Conservation (phyloP, 2,329 filamentous ascomycete genomes). For the Aspergillus piperis region DNA sequence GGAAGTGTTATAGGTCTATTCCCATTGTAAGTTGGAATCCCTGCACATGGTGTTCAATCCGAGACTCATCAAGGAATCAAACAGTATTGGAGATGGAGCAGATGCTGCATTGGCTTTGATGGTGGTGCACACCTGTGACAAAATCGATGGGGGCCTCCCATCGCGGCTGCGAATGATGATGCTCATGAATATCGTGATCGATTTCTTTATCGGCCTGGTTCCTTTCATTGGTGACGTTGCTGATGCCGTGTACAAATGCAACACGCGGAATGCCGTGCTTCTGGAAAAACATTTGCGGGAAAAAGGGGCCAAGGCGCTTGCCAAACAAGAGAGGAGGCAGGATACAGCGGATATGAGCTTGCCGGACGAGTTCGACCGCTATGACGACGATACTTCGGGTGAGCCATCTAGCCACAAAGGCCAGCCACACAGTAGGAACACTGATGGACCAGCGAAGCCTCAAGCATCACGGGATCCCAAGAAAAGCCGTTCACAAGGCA, state of each 20-base stretch:
- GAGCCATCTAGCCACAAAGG: constrained; percentile 18
- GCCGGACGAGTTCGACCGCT: constrained; percentile 41
- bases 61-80: neutral
- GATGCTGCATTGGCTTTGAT: constrained; percentile 74
- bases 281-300: constrained; percentile 48
- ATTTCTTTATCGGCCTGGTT: constrained; percentile 52
- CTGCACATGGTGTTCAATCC: neutral
- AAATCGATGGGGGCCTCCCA: constrained; percentile 73
- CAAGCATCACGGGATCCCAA: constrained; percentile 27
- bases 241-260: constrained; percentile 51
- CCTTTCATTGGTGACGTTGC: constrained; percentile 54
- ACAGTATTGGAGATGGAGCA: constrained; percentile 70
- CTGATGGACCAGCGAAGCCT: constrained; percentile 23
- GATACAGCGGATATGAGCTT: constrained; percentile 38
- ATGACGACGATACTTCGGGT: constrained; percentile 31
- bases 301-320: constrained; percentile 39
- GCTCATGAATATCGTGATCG: constrained; percentile 71
- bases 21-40: constrained; percentile 68
- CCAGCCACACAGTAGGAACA: constrained; percentile 26
- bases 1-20: constrained; percentile 80
- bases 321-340: constrained; percentile 27
- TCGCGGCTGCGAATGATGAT: constrained; percentile 64
- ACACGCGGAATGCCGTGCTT: constrained; percentile 49
- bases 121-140: constrained; percentile 70
- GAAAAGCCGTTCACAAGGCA: constrained; percentile 26